phyloP scores from a whole-genome alignment of 306 rosid species.

The Begonia peltatifolia region DNA sequence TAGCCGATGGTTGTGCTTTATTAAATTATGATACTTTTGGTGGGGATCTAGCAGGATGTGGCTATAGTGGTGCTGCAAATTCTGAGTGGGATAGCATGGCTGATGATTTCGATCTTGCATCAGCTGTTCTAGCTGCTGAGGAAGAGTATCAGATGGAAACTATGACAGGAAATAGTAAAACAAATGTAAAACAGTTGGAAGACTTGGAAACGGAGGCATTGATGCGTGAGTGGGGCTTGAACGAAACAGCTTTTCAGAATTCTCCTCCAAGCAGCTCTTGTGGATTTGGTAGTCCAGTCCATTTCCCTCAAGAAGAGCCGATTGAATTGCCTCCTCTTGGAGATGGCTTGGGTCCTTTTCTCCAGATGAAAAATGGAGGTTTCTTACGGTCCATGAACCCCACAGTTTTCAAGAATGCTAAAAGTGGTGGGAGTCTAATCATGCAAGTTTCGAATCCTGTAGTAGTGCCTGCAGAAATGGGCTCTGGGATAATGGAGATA shows the following conservation, averaged over 20 bases:
- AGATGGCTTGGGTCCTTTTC: constrained; percentile 70
- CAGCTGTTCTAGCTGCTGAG: constrained; percentile 1
- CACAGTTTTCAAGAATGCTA: constrained; percentile 43
- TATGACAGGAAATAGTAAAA: constrained; percentile 29
- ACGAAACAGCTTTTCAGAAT: constrained; percentile 66
- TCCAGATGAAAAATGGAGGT: constrained; percentile 76
- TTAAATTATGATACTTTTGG: constrained; percentile 34
- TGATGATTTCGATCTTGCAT: constrained; percentile 10
- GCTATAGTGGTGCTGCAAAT: constrained; percentile 14
- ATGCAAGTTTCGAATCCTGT: constrained; percentile 89
- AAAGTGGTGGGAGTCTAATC: constrained; percentile 56
- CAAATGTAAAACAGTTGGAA: constrained; percentile 53
- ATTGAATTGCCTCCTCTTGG: constrained; percentile 64
- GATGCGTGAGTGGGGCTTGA: constrained; percentile 80
- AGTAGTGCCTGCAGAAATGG: constrained; percentile 91
- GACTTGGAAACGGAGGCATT: constrained; percentile 77
- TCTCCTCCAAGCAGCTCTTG: constrained; percentile 44
- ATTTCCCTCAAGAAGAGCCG: constrained; percentile 36
- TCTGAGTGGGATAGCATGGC: constrained; percentile 24
- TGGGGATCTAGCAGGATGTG: constrained; percentile 22
- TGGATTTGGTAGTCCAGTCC: constrained; percentile 62
- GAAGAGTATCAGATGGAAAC: constrained; percentile 29
- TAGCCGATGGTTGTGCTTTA: constrained; percentile 51
- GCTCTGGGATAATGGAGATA: constrained; percentile 70
- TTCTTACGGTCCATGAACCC: constrained; percentile 77